Percentiles rank a stretch among this genome's conserved stretches.
phyloP scores from a whole-genome alignment of 352 stramenopile species.

The Globisporangium nunn region DNA sequence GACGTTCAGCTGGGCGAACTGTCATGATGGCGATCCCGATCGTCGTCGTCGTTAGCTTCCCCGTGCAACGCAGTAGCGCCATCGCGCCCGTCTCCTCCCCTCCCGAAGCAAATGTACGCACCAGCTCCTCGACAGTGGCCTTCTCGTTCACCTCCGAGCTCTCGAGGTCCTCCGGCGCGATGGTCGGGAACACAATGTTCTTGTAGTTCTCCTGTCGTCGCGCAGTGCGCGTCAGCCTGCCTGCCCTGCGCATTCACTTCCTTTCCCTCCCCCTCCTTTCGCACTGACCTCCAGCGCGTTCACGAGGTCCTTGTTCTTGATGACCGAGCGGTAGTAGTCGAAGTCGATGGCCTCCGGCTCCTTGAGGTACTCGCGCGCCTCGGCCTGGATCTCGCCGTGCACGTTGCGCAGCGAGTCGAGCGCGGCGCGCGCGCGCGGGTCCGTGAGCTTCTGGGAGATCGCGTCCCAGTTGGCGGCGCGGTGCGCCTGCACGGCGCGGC shows the following conservation, averaged over 20 bases:
- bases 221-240: too few species aligned
- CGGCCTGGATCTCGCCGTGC: conserved; percentile 70
- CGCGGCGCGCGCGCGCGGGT: conserved; percentile 65
- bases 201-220: conserved; percentile 64
- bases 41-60: not conserved
- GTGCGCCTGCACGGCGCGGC: conserved; percentile 38
- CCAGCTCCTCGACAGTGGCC: conserved; percentile 66
- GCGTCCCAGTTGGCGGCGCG: conserved; percentile 61
- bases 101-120: conserved; percentile 12
- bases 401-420: conserved; percentile 73
- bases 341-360: conserved; percentile 84
- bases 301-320: conserved; percentile 87
- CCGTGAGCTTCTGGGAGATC: conserved; percentile 69
- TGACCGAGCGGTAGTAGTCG: conserved; percentile 78
- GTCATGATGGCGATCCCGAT: not conserved
- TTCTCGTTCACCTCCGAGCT: conserved; percentile 69
- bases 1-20: conserved; percentile 71
- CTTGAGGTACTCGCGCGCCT: conserved; percentile 63
- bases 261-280: too few species aligned
- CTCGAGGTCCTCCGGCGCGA: conserved; percentile 69
- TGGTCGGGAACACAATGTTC: conserved; percentile 76
- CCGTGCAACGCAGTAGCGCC: not conserved
- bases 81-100: not conserved
- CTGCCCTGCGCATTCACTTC: too few species aligned
- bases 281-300: conserved; percentile 54